A percentile compares a stretch with the other conserved stretches of the same genome.
phyloP scores from a whole-genome alignment of 2,329 filamentous ascomycete genomes.

The Penicillium sp. region DNA sequence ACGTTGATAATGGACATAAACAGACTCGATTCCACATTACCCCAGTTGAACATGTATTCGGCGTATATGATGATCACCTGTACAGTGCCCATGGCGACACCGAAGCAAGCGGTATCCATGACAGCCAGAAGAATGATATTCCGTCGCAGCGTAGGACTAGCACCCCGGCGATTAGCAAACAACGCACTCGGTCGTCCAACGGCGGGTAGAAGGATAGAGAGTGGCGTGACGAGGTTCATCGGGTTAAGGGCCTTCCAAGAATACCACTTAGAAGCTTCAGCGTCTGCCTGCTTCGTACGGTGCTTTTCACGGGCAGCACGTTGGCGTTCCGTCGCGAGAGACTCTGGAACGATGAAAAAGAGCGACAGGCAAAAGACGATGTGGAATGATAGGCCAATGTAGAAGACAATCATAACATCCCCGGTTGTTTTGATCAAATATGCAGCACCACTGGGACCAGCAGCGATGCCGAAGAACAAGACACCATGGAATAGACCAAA shows the following conservation, averaged over 20 bases:
- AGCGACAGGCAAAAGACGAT: conserved; percentile 68
- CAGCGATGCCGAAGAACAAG: conserved; percentile 80
- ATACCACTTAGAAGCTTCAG: conserved; percentile 30
- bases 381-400: conserved; percentile 70
- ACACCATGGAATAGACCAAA: conserved; percentile 90
- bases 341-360: conserved; percentile 73
- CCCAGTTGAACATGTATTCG: conserved; percentile 76
- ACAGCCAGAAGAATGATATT: conserved; percentile 79
- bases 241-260: conserved; percentile 39
- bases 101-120: conserved; percentile 77
- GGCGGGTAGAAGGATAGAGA: conserved; percentile 71
- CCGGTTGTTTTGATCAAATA: conserved; percentile 73
- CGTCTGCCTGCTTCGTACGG: conserved; percentile 37
- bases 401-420: conserved; percentile 76
- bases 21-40: conserved; percentile 69
- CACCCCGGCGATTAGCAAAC: conserved; percentile 52
- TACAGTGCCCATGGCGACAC: conserved; percentile 73
- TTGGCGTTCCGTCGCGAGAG: conserved; percentile 69
- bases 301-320: conserved; percentile 65
- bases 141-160: conserved; percentile 58
- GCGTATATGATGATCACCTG: conserved; percentile 82
- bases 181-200: conserved; percentile 26
- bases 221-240: conserved; percentile 68
- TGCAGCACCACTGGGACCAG: conserved; percentile 77
- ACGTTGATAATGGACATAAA: conserved; percentile 78